Evolutionary conservation across 139 green algal species (phyloP).

Genomic region (Auxenochlorella pyrenoidosa): DNA sequence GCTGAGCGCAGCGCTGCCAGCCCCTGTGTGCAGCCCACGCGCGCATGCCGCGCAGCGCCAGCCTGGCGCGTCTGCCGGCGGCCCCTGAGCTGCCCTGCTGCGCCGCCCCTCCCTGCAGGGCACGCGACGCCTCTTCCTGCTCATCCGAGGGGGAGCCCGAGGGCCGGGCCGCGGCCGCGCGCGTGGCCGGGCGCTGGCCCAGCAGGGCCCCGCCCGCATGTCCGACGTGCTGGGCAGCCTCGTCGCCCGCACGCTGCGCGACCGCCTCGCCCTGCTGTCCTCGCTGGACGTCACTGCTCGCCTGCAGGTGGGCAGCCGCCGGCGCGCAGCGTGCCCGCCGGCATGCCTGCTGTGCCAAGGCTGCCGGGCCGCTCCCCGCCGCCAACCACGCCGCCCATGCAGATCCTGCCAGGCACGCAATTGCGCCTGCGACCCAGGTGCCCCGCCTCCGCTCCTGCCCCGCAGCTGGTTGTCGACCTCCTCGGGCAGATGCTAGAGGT

Average conservation of each 20-base stretch:
- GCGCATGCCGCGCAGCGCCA: neutral
- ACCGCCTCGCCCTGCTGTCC: constrained; percentile 38
- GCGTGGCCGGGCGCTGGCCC: constrained; percentile 19
- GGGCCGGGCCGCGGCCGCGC: constrained; percentile 2
- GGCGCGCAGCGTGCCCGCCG: no score
- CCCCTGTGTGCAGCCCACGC: neutral
- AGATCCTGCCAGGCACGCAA: neutral
- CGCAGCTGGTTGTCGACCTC: constrained; percentile 15
- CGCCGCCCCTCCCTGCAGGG: neutral
- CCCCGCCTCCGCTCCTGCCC: neutral
- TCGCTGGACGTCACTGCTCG: constrained; percentile 12
- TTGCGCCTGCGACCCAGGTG: no score
- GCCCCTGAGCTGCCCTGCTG: no score
- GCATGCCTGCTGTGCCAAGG: no score
- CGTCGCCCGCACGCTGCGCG: neutral
- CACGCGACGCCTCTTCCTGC: constrained; percentile 35
- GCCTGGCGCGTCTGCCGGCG: no score
- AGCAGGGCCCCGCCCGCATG: constrained; percentile 32
- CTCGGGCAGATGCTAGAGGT: constrained; percentile 20
- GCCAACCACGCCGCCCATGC: no score
- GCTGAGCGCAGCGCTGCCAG: neutral
- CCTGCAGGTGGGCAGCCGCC: neutral
- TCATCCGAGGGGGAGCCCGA: constrained; percentile 27
- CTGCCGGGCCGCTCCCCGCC: no score
- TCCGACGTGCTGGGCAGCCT: constrained; percentile 40